Evolutionary conservation across 805 yeast genomes (phyloP).

Genomic region (Metschnikowia borealis): DNA sequence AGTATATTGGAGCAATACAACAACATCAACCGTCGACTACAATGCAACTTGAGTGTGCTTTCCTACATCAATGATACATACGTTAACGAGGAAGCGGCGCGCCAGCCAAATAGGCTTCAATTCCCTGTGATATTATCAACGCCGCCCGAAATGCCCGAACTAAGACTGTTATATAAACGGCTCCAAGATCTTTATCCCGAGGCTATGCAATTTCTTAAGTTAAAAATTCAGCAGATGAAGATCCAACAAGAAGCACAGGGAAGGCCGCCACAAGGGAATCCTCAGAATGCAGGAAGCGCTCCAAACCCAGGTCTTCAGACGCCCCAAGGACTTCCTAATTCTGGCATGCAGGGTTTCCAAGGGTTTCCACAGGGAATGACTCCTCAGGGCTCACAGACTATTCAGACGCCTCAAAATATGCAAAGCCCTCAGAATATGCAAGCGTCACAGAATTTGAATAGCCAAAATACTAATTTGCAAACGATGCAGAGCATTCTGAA

Average conservation of each 20-base stretch:
- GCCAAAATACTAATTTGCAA: slow-evolving; percentile 1
- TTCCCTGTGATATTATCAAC: slow-evolving; percentile 52
- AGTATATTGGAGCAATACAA: slow-evolving; percentile 34
- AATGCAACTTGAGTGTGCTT: slow-evolving; percentile 40
- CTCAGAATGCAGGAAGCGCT: slow-evolving; percentile 5
- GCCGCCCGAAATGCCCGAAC: slow-evolving; percentile 54
- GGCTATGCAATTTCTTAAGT: slow-evolving; percentile 41
- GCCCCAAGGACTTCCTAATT: slow-evolving; percentile 1
- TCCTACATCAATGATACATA: slow-evolving; percentile 37
- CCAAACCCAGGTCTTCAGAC: slow-evolving; percentile 1
- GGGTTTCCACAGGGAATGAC: not conserved
- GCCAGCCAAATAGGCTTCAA: slow-evolving; percentile 20
- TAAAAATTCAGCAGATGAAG: slow-evolving; percentile 35
- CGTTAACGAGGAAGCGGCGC: slow-evolving; percentile 26
- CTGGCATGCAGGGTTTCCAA: slow-evolving; percentile 1
- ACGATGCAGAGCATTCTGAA: slow-evolving; percentile 7
- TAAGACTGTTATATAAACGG: slow-evolving; percentile 43
- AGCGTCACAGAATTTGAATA: not conserved
- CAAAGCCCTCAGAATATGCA: not conserved
- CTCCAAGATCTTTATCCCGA: slow-evolving; percentile 52
- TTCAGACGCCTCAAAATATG: slow-evolving; percentile 11
- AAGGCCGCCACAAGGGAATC: slow-evolving; percentile 4
- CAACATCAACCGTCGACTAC: slow-evolving; percentile 38
- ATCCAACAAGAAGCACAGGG: slow-evolving; percentile 21
- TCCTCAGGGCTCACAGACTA: slow-evolving; percentile 7